Evolutionary conservation across 805 yeast species (phyloP), one percentile per base, ranked within the genome.

Genomic region (Pichia nakasei): DNA sequence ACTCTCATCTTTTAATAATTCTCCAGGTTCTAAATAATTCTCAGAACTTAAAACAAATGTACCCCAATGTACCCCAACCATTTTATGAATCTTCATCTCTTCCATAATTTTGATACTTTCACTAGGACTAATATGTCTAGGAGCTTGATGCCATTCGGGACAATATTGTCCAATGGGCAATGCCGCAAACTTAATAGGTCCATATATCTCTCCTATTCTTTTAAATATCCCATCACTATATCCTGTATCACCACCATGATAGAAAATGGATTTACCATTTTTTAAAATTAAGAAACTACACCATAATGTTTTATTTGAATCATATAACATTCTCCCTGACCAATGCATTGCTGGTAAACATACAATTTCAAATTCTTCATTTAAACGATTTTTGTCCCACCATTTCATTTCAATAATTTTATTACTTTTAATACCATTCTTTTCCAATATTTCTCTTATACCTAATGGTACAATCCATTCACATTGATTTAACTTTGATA

Each of bases 281-380:
- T 78, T 74, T 41, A 78, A 67, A 9, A 91, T 59, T 51, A 91
- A 56, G 55, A 82, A 91, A 0, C 96, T 86, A 54, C 95, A 85
- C 97, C 97, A 91, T 42, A 91, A 65, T 0, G 94, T 75, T 21
- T 67, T 65, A 61, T 91, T 91, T 2, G 94, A 75, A 59, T 91
- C 97, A 18, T 79, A 57, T n/a, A 89, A 61, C 29, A 75, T 73
- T 32, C 96, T 65, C 0, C 97, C 97, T 1, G 95, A 84, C 97
- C 97, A 91, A 63, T 91, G 97, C 94, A 83, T 82, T 0, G 97
- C 87, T 0, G 97, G 97, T 0, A 93, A 75, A 60, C 96, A 85
- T 1, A 85, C 89, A 17, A 91, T 68, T 52, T 85, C 88, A 67
- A 82, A 88, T 7, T 67, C 68, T 46, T 79, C 79, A 5, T 58